Percentiles rank a stretch among this genome's conserved stretches.
phyloP scores from a whole-genome alignment of 2,329 filamentous ascomycete genomes.

The Teratosphaeria viscida region DNA sequence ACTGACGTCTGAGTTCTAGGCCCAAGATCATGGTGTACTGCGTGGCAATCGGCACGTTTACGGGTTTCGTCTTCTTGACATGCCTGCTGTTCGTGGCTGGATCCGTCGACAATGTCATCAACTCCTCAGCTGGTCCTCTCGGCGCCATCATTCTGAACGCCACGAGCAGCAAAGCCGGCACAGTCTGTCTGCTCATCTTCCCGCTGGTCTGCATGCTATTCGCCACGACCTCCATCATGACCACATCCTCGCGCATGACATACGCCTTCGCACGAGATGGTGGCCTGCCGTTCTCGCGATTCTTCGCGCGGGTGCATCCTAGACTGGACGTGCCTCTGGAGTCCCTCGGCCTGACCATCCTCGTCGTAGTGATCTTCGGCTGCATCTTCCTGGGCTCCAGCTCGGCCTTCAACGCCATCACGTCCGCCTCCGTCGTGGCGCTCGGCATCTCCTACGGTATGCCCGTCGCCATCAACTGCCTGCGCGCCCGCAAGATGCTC shows the following conservation, averaged over 20 bases:
- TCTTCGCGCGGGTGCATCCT: constrained; percentile 26
- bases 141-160: constrained; percentile 26
- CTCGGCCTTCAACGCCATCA: constrained; percentile 29
- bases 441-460: constrained; percentile 65
- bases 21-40: constrained; percentile 29
- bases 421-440: constrained; percentile 52
- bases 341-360: constrained; percentile 21
- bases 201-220: constrained; percentile 26
- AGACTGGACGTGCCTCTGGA: constrained; percentile 27
- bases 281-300: constrained; percentile 24
- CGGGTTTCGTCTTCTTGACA: constrained; percentile 27
- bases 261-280: constrained; percentile 28
- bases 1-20: constrained; percentile 4
- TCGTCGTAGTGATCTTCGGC: constrained; percentile 26
- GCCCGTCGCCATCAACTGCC: constrained; percentile 58
- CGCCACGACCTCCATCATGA: constrained; percentile 27
- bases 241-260: constrained; percentile 27
- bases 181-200: constrained; percentile 27
- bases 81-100: constrained; percentile 28
- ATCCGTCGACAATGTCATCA: constrained; percentile 22
- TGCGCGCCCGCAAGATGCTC: constrained; percentile 55
- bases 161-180: constrained; percentile 24
- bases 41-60: constrained; percentile 25
- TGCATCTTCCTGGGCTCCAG: constrained; percentile 28
- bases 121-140: constrained; percentile 22